These are phyloP conservation scores for Acanthamoeba lenticulata DNA, from an alignment of 208 protist species.

Conservation along the genomic window DNA sequence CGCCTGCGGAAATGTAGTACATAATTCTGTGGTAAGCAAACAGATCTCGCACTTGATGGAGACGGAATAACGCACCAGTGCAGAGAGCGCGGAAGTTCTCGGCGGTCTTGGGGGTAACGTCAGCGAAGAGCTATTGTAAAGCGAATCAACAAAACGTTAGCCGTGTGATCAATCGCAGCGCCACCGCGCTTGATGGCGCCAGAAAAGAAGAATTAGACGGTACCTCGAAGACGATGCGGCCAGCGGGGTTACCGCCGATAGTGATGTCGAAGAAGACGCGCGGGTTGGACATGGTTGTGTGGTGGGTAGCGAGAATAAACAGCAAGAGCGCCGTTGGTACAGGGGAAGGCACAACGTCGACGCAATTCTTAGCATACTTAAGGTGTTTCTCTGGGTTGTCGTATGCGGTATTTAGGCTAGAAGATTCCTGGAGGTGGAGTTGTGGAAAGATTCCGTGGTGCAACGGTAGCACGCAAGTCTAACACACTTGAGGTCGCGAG, in stretches of 20 bases:
- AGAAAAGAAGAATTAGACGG: not conserved
- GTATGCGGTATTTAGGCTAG: no score
- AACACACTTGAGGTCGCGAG: no score
- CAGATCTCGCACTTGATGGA: not conserved
- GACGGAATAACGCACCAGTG: not conserved
- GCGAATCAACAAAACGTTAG: not conserved
- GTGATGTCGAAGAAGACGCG: conserved; percentile 93
- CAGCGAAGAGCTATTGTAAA: conserved; percentile 82
- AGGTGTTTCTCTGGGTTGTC: no score
- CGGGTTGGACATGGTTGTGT: conserved; percentile 61
- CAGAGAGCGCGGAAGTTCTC: conserved; percentile 79
- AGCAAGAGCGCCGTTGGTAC: no score
- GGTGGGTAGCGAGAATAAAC: not conserved
- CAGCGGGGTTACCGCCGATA: conserved; percentile 90
- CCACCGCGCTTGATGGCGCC: not conserved
- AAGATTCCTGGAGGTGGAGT: no score
- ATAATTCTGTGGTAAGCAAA: conserved; percentile 65
- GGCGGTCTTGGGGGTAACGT: conserved; percentile 82
- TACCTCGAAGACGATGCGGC: conserved; percentile 92
- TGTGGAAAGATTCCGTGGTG: no score
- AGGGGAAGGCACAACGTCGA: no score
- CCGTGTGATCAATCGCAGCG: not conserved
- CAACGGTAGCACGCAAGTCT: no score
- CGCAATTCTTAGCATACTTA: no score
- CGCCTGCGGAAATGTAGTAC: conserved; percentile 91